phyloP scores from a whole-genome alignment of 2,329 filamentous ascomycete genomes.

The Xylariomycetidae sp. region DNA sequence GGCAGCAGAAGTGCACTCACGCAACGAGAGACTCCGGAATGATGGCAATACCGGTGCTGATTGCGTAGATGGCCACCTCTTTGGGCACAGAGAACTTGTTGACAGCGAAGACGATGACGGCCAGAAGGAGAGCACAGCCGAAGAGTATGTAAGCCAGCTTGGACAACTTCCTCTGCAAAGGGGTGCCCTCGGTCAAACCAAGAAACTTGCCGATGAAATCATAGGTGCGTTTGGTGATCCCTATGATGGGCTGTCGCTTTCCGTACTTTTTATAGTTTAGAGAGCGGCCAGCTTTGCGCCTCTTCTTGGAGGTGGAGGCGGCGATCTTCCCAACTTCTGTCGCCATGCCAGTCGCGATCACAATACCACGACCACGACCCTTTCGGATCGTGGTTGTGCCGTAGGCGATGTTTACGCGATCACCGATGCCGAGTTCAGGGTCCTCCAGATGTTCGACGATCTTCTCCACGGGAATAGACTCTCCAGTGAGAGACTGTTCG shows the following conservation, averaged over 20 bases:
- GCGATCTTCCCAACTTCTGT: constrained; percentile 70
- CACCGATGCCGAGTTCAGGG: constrained; percentile 59
- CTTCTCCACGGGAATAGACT: constrained; percentile 69
- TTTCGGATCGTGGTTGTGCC: constrained; percentile 70
- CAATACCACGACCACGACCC: constrained; percentile 68
- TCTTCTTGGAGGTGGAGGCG: constrained; percentile 47
- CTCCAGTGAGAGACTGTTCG: constrained; percentile 71
- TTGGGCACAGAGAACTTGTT: constrained; percentile 48
- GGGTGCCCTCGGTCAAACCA: constrained; percentile 63
- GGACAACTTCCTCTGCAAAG: constrained; percentile 72
- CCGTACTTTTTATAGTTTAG: constrained; percentile 52
- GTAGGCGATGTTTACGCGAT: constrained; percentile 71
- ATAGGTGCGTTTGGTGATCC: constrained; percentile 41
- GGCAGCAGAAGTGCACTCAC: constrained; percentile 32
- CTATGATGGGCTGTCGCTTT: constrained; percentile 44
- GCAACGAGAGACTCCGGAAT: constrained; percentile 63
- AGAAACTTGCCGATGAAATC: constrained; percentile 54
- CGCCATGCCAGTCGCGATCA: constrained; percentile 66
- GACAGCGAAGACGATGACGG: constrained; percentile 54
- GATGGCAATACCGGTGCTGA: constrained; percentile 56
- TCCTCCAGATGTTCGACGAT: constrained; percentile 50
- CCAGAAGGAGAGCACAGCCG: constrained; percentile 58
- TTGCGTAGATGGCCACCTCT: constrained; percentile 55
- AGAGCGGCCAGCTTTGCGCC: constrained; percentile 49
- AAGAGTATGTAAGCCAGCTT: constrained; percentile 75